Base-by-base conservation (phyloP, 495 filamentous ascomycete genomes). In the Astrocystis sublimbata region DNA sequence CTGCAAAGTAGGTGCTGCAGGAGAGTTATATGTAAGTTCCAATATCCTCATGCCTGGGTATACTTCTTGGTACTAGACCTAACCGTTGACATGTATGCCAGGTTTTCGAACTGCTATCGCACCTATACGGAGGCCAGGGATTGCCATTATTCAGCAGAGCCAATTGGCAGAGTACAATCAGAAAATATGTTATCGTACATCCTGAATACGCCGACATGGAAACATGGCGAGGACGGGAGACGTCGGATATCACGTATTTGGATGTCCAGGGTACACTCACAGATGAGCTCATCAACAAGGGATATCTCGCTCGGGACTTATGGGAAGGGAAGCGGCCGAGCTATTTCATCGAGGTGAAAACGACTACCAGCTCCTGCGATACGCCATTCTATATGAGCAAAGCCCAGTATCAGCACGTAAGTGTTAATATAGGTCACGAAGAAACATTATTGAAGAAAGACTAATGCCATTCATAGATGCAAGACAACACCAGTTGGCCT, bases 331-430 rank as follows among this genome's bases (percentile, higher is more conserved):
- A 21, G 19, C 57, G 30, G 12, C 78, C 75, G 12, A 56, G 66
- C 28, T 81, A 78, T 55, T 75, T 65, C 30, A 74, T 81, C 43
- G 78, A 81, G 61, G 78, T 83, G 36, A 83, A 80, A 60, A 65
- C 77, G 19, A 80, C 78, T 0, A 78, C 75, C 8, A 58, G 58
- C 7, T 41, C 66, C 4, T 78, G 70, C 46, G 65, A 60, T 1
- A 74, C 68, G n/a, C 68, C 69, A 8, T 79, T 81, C 52, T 79
- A 59, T 58, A 78, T 78, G 68, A 79, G 75, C 68, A 73, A 71
- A 15, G 50, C 41, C 26, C 78, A 80, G 65, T 78, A 75, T 61
- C 21, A 61, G 31, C 42, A 65, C 49, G 79, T 80, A 64, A 35
- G 72, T 63, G 30, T 2, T 15, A 47, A 26, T 17, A n/a, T n/a